Base-by-base conservation (phyloP, 495 filamentous ascomycete species). In the Haplographium delicatum region DNA sequence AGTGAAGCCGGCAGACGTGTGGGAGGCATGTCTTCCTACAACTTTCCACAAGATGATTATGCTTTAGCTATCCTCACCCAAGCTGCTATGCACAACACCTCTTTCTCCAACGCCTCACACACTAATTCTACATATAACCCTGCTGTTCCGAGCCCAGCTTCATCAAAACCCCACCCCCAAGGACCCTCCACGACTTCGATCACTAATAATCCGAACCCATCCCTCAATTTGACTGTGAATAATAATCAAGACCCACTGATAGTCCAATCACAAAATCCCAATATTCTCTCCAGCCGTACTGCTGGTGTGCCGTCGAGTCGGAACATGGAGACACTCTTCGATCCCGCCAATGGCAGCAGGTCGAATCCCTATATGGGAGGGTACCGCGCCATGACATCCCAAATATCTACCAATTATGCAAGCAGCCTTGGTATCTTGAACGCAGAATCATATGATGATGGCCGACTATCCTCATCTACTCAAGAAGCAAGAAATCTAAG, bases 371-470 rank as follows among this genome's bases (percentile, higher is more conserved):
- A 56, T 31, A 44, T 56, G 40, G 24, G 43, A 20, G 16, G 20
- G 8, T 60, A 41, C 27, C 42, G 18, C 0, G 50, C 46, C 0
- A 51, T 61, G 39, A 50, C 50, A 13, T 16, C 40, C 6, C 39
- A 54, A 20, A 50, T 56, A 42, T 43, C 44, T 19, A 11, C n/a
- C 13, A 54, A 50, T 37, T 51, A 51, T 18, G 47, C 47, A 9
- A 51, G 47, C n/a, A 54, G 71, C 39, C 60, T 75, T 22, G 53
- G 72, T 7, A 74, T 76, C 35, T 66, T 78, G 48, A 72, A 65
- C 55, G 71, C 69, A 31, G 74, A 79, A 56, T 57, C 66, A 26
- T 76, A 77, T 51, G 64, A 72, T 33, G 63, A 66, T 11, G 62
- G 61, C 11, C 44, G 37, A 26, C 27, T 46, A 25, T 25, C 10